Base-by-base conservation (phyloP, 371 early-diverging fungal genomes). In the Mortierella sp. region DNA sequence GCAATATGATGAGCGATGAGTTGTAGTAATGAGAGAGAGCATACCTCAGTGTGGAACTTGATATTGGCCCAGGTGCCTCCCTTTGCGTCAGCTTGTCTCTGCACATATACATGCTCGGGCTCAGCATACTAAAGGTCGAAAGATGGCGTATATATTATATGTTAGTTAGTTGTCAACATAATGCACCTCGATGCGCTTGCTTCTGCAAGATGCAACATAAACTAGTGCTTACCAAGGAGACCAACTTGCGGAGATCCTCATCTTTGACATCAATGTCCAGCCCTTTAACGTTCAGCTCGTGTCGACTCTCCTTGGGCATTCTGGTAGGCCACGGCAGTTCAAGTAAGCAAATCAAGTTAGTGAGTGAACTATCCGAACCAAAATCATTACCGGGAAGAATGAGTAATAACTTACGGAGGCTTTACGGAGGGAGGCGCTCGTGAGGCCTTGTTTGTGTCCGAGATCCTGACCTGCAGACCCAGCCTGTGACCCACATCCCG, bases 391-490 rank as follows among this genome's bases (percentile, higher is more conserved):
- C 21, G 35, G 1, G 72, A 72, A 41, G 32, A 58, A 29, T 78
- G 75, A 49, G 12, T 12, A 44, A 0, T 16, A 58, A 48, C 74
- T 43, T 81, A 79, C 77, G 86, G 86, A 21, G 82, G 77, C 14
- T n/a, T 51, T 6, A 54, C 75, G 14, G 68, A 63, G 24, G 63
- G 41, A 38, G 68, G 68, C 24, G 68, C 71, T 11, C 81, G 81
- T 18, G 49, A 56, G 24, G 79, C 81, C 11, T 48, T 27, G 35
- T 27, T 78, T 0, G 79, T 82, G 55, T 86, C 86, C 1, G 86
- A 86, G 71, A 86, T 86, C 41, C 79, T 74, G 49, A 86, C 86
- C 44, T 77, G 72, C 3, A 86, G 70, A 21, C 86, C 86, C 1
- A 79, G 75, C 10, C 77, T 79, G 1, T 81, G 70, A 10, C 86